Evolutionary conservation across 1,284 basidiomycete species (phyloP).

Genomic region (Xerocomus cyaneibrunnescens): DNA sequence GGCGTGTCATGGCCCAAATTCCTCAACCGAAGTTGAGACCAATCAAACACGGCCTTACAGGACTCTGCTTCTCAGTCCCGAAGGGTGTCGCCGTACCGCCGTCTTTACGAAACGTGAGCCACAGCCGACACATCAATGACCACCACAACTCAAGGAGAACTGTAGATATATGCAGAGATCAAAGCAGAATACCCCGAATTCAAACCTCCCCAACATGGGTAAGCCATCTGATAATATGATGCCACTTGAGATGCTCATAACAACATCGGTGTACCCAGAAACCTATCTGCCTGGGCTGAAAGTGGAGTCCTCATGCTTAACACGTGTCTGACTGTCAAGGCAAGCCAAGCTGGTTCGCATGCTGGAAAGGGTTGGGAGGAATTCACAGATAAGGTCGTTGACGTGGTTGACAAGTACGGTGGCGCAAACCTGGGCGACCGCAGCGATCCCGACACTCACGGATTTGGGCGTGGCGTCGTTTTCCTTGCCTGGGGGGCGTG

Average conservation of each 20-base stretch:
- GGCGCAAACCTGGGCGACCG: constrained; percentile 62
- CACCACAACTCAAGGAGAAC: constrained; percentile 12
- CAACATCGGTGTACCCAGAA: constrained; percentile 40
- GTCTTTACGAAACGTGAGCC: constrained; percentile 73
- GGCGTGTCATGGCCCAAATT: background rate
- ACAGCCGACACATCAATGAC: constrained; percentile 9
- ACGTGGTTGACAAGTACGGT: constrained; percentile 71
- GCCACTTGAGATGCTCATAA: constrained; percentile 17
- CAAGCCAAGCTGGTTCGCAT: constrained; percentile 79
- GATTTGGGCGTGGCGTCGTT: constrained; percentile 71
- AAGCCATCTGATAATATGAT: constrained; percentile 37
- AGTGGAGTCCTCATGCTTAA: constrained; percentile 93
- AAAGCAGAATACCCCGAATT: constrained; percentile 81
- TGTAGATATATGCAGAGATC: constrained; percentile 87
- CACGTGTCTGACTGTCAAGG: constrained; percentile 84
- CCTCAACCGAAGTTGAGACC: constrained; percentile 10
- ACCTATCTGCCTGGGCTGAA: constrained; percentile 81
- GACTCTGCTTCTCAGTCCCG: constrained; percentile 86
- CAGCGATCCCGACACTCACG: constrained; percentile 43
- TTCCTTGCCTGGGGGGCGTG: constrained; percentile 91
- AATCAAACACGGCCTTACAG: constrained; percentile 35
- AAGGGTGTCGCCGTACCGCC: constrained; percentile 73
- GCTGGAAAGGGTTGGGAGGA: constrained; percentile 84
- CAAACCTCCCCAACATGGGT: constrained; percentile 83
- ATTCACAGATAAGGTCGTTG: constrained; percentile 73